Conservation (phyloP, 768 basidiomycete genomes). For the Mycena albidolilacea region DNA sequence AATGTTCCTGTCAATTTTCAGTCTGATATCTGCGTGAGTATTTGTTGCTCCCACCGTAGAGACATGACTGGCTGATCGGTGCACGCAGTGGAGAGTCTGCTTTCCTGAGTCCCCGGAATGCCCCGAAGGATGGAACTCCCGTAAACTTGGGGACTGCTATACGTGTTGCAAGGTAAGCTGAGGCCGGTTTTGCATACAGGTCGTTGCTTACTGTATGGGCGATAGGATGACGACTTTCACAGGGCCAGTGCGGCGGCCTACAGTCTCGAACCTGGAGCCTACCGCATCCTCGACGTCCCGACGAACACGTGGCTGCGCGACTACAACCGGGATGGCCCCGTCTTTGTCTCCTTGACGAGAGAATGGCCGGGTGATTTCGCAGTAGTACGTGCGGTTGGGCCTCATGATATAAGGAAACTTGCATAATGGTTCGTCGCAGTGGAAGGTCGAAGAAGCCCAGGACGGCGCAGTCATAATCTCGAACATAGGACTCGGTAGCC, state of each 20-base stretch:
- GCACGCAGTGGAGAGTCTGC: not conserved
- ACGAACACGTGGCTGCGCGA: too few species aligned
- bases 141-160: not conserved
- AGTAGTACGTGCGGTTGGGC: too few species aligned
- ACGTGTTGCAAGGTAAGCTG: not conserved
- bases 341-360: too few species aligned
- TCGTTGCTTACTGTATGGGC: constrained; percentile 1
- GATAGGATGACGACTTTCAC: not conserved
- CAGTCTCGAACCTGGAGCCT: too few species aligned
- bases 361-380: too few species aligned
- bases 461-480: not conserved
- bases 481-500: not conserved
- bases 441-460: too few species aligned
- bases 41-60: constrained; percentile 1
- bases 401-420: too few species aligned
- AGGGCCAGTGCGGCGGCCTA: too few species aligned
- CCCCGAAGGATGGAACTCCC: not conserved
- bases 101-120: not conserved
- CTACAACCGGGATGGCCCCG: too few species aligned
- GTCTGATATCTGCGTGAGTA: not conserved
- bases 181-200: not conserved
- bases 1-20: not conserved
- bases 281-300: too few species aligned
- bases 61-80: not conserved
- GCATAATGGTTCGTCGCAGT: too few species aligned